A percentile compares a stretch with the other conserved stretches of the same genome.
Conservation (phyloP, 495 filamentous ascomycete genomes). For the Hypoxylon lienhwacheense region DNA sequence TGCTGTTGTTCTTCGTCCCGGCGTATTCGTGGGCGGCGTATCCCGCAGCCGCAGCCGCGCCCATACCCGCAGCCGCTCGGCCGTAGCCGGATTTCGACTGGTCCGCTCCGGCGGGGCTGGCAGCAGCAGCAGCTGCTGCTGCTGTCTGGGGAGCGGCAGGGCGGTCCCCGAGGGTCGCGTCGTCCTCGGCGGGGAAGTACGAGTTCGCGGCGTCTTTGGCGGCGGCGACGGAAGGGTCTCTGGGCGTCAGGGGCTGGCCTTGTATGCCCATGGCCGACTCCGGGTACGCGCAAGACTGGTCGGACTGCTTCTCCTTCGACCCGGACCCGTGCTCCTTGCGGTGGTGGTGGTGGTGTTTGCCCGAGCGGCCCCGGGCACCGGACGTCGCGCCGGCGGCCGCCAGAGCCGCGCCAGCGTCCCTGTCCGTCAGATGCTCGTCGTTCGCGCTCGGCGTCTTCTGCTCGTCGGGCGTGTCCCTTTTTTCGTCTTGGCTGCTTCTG, state of each 20-base stretch:
- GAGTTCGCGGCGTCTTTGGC: not conserved
- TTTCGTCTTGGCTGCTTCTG: slow-evolving; percentile 35
- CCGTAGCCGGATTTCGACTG: slow-evolving; percentile 15
- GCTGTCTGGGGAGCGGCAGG: slow-evolving; percentile 2
- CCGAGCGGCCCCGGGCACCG: slow-evolving; percentile 21
- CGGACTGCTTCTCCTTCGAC: not conserved
- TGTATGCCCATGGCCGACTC: not conserved
- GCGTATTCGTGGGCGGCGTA: slow-evolving; percentile 19
- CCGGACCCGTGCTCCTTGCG: slow-evolving; percentile 1
- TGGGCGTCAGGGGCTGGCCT: not conserved
- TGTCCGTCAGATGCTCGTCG: slow-evolving; percentile 1
- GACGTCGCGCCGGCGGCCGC: slow-evolving; percentile 30
- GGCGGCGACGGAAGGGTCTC: slow-evolving; percentile 6
- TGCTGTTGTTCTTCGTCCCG: not conserved
- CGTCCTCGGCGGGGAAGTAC: not conserved
- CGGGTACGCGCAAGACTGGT: slow-evolving; percentile 6
- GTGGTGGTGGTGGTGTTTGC: slow-evolving; percentile 26
- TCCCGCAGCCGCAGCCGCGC: slow-evolving; percentile 24
- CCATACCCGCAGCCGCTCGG: slow-evolving; percentile 14
- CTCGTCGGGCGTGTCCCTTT: slow-evolving; percentile 19
- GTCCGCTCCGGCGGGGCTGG: not conserved
- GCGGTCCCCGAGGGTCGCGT: not conserved
- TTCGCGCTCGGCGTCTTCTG: slow-evolving; percentile 20
- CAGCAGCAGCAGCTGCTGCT: slow-evolving; percentile 7
- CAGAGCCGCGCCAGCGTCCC: slow-evolving; percentile 37